Evolutionary conservation across 441 rosid genomes (phyloP), one percentile per base, ranked within the genome.

Genomic region (Mallotus repandus): DNA sequence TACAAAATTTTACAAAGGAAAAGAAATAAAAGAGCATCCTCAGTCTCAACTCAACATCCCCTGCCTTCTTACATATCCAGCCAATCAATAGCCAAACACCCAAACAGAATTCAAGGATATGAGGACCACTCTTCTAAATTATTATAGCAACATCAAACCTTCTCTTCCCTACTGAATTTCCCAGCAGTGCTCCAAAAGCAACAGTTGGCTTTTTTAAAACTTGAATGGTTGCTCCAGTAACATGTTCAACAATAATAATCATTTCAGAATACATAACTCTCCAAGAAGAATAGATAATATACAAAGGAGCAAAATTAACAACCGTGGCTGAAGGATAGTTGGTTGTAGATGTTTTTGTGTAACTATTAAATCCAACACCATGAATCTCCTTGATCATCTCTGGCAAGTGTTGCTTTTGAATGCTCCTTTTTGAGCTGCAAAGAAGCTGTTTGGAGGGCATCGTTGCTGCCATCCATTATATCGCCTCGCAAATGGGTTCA

Each of bases 141-240:
- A 29, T 88, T 67, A 82, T 86, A 38, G 77, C 82, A 41, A 58
- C 67, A 63, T 73, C 83, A 71, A 77, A 74, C 70, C 81, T 88
- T 77, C 85, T 89, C 86, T 88, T 87, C 50, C 78, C 63, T 22
- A 77, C 70, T 19, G 70, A 54, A 50, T 71, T 79, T 55, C 97
- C 97, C 32, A 86, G 82, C 77, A 89, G 77, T 46, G 87, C 87
- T 64, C 89, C 94, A 66, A 91, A 82, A 78, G 81, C 87, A 75
- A 88, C 73, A 64, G 73, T 83, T 63, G 88, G 91, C 79, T 86
- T 89, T 88, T 86, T 88, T 64, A 77, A 82, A 75, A 67, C 85
- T 80, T 79, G 89, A 78, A 85, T 82, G 43, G 83, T 83, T 52
- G 87, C 87, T 76, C 77, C 87, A 70, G 83, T 64, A 77, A 49